Percentiles rank a stretch among this genome's conserved stretches.
Evolutionary conservation across 257 asterid species (phyloP).

Genomic region (Solanum ossicruentum): DNA sequence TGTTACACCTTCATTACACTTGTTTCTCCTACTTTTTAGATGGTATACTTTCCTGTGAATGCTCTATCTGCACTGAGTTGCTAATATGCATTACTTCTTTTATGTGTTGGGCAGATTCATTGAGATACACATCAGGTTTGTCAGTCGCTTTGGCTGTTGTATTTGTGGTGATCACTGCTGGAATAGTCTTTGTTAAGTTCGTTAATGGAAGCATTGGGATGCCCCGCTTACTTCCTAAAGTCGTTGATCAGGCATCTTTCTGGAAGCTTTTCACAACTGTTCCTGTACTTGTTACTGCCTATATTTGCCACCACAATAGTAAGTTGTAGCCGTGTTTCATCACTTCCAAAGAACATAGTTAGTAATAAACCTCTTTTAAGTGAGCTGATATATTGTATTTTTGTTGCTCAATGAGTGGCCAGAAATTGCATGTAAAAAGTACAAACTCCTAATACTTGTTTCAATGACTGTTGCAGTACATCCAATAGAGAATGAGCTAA

Average conservation of each 20-base stretch:
- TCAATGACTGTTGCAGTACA: conserved; percentile 34
- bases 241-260: conserved; percentile 75
- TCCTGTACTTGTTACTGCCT: conserved; percentile 81
- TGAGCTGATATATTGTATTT: background rate
- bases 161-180: conserved; percentile 77
- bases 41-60: background rate
- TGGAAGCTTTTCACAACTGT: conserved; percentile 81
- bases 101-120: conserved; percentile 41
- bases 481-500: conserved; percentile 75
- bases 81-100: background rate
- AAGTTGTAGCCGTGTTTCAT: background rate
- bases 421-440: background rate
- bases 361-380: background rate
- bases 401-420: background rate
- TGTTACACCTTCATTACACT: background rate
- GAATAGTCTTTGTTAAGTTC: conserved; percentile 45
- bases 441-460: background rate
- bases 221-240: conserved; percentile 60
- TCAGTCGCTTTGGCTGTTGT: conserved; percentile 69
- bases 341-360: background rate
- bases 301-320: conserved; percentile 83
- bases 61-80: background rate
- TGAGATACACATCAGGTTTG: conserved; percentile 84
- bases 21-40: background rate
- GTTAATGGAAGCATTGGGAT: conserved; percentile 61